Conservation (phyloP, 306 rosid species). For the Myrica gale region DNA sequence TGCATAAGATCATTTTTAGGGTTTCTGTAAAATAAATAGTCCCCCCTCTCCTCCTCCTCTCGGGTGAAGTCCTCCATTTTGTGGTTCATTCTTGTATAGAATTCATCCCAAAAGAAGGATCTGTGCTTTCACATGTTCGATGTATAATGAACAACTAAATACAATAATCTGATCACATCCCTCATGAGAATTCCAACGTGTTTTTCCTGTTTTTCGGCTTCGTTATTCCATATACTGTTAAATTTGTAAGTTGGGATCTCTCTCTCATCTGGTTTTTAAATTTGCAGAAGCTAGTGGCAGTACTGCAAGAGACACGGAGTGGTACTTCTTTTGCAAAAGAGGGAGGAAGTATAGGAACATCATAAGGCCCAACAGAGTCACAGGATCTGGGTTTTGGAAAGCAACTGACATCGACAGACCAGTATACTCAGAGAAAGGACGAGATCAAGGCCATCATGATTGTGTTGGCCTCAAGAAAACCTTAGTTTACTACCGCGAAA, state of each 20-base stretch:
- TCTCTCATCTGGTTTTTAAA: not conserved
- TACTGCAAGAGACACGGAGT: slow-evolving; percentile 56
- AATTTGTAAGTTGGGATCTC: not conserved
- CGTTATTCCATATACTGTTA: too few relatives aligned
- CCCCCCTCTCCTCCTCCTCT: too few relatives aligned
- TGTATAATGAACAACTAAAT: not conserved
- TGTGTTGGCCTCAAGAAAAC: slow-evolving; percentile 90
- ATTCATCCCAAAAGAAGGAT: not conserved
- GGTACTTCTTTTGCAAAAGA: slow-evolving; percentile 82
- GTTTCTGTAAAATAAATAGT: not conserved
- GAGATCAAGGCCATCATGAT: slow-evolving; percentile 21
- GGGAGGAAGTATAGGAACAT: slow-evolving; percentile 93
- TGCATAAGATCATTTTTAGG: not conserved
- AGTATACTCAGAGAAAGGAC: slow-evolving; percentile 45
- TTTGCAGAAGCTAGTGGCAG: slow-evolving; percentile 36
- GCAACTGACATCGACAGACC: slow-evolving; percentile 71
- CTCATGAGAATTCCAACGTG: not conserved
- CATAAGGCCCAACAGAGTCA: slow-evolving; percentile 77
- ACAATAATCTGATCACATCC: too few relatives aligned
- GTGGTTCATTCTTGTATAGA: not conserved
- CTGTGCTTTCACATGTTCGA: not conserved
- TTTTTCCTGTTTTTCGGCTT: not conserved
- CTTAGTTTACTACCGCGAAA: slow-evolving; percentile 76
- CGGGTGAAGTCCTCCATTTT: too few relatives aligned
- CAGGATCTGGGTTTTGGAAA: slow-evolving; percentile 90